Percentiles rank a stretch among this genome's conserved stretches.
Conservation (phyloP, 805 yeast genomes). For the Ogataea allantospora region DNA sequence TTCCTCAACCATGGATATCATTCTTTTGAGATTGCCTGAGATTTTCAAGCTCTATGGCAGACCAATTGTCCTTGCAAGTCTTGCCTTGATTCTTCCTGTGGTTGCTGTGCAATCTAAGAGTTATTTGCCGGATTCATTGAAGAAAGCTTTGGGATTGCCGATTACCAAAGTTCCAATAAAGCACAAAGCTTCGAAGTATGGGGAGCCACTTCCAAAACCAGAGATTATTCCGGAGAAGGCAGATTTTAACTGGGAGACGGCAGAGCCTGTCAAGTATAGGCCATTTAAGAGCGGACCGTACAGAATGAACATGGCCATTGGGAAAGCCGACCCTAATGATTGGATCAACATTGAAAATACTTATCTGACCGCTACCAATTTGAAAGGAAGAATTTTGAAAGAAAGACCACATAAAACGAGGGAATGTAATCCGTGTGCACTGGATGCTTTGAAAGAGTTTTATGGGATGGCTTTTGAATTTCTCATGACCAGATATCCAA, state of each 20-base stretch:
- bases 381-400: slow-evolving; percentile 36
- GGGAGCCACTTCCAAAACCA: slow-evolving; percentile 16
- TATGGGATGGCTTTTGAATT: slow-evolving; percentile 39
- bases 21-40: slow-evolving; percentile 3
- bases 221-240: slow-evolving; percentile 32
- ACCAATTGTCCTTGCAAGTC: slow-evolving; percentile 9
- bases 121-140: slow-evolving; percentile 4
- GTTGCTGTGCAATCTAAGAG: slow-evolving; percentile 5
- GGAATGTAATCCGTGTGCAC: slow-evolving; percentile 33
- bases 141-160: slow-evolving; percentile 2
- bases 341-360: slow-evolving; percentile 64
- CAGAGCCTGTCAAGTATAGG: slow-evolving; percentile 41
- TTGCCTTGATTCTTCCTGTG: slow-evolving; percentile 10
- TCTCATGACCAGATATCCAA: slow-evolving; percentile 51
- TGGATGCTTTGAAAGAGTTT: slow-evolving; percentile 45
- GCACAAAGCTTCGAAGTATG: neutral
- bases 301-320: slow-evolving; percentile 62
- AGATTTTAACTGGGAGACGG: slow-evolving; percentile 43
- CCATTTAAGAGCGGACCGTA: slow-evolving; percentile 53
- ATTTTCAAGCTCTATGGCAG: slow-evolving; percentile 4
- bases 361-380: slow-evolving; percentile 44
- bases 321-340: slow-evolving; percentile 46
- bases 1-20: slow-evolving; percentile 3
- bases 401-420: slow-evolving; percentile 35
- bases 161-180: neutral